Base-by-base conservation (phyloP, 805 yeast genomes). In the Cyberlindnera americana region DNA sequence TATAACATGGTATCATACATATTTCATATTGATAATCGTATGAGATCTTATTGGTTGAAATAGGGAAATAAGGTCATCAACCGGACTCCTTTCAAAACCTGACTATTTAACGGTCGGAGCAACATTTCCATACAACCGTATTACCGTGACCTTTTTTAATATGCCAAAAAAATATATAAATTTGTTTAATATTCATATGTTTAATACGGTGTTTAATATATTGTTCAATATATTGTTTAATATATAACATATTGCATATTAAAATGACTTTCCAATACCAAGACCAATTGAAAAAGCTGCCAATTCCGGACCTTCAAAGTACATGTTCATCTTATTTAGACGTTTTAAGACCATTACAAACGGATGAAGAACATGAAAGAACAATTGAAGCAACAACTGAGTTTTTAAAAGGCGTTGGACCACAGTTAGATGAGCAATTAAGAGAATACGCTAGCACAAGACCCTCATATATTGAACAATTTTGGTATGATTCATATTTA, bases 401-500 rank as follows among this genome's bases (percentile, higher is more conserved):
- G 47, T 80, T 83, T 61, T 57, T 85, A 42, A 65, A 71, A 40
- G 62, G 73, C 54, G 70, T 62, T 59, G 88, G 71, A 16, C 77
- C 77, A 38, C 67, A 66, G 40, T 72, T 77, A 37, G 95, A 89
- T 56, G 64, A 71, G 19, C 79, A 77, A 50, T 69, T 89, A 37
- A 67, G 80, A 14, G 72, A 72, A 35, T 86, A 83, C 55, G 64
- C 83, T 6, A 70, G 74, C 36, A 65, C 80, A 13, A 67, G 87
- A 46, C 78, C 84, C 35, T 82, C 95, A 2, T 89, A 84, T 60
- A 89, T 89, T 47, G 96, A 89, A 62, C 95, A 89, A 61, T 89
- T 89, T 60, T 89, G 96, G 96, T 89, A 77, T 61, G 96, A 89
- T 58, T 78, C 95, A 1, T 89, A 89, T 60, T 69, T 89, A 49